phyloP scores from a whole-genome alignment of 345 rosid genomes.

The Lepidium aucheri region DNA sequence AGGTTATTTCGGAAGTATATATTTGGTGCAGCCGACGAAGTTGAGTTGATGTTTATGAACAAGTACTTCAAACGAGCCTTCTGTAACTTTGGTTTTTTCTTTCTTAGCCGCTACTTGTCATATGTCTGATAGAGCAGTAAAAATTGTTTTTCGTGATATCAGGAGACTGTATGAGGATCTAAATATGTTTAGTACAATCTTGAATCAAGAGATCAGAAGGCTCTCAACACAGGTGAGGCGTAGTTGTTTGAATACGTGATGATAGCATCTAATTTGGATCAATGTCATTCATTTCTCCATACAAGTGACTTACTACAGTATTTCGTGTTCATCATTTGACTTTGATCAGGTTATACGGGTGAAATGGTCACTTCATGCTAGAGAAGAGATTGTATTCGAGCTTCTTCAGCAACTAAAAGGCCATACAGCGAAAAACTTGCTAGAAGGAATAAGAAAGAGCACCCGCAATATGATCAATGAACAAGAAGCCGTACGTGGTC shows the following conservation, averaged over 20 bases:
- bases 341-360: constrained; percentile 48
- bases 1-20: constrained; percentile 50
- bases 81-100: neutral
- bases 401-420: constrained; percentile 56
- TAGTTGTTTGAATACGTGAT: neutral
- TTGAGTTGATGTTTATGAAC: constrained; percentile 67
- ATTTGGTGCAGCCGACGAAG: constrained; percentile 63
- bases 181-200: constrained; percentile 39
- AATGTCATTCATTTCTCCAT: neutral
- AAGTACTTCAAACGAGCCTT: constrained; percentile 29
- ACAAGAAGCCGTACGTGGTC: constrained; percentile 55
- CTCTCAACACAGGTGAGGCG: constrained; percentile 46
- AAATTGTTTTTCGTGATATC: neutral
- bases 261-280: neutral
- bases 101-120: neutral
- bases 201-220: constrained; percentile 63
- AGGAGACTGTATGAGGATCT: constrained; percentile 58
- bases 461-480: constrained; percentile 55
- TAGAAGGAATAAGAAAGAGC: constrained; percentile 37
- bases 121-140: neutral
- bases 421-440: constrained; percentile 30
- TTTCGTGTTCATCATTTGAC: neutral
- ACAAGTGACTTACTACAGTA: neutral
- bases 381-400: constrained; percentile 61
- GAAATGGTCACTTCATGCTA: constrained; percentile 67